A percentile compares a stretch with the other conserved stretches of the same genome.
phyloP scores from a whole-genome alignment of 441 rosid genomes.

The Pelargonium fulgidum region DNA sequence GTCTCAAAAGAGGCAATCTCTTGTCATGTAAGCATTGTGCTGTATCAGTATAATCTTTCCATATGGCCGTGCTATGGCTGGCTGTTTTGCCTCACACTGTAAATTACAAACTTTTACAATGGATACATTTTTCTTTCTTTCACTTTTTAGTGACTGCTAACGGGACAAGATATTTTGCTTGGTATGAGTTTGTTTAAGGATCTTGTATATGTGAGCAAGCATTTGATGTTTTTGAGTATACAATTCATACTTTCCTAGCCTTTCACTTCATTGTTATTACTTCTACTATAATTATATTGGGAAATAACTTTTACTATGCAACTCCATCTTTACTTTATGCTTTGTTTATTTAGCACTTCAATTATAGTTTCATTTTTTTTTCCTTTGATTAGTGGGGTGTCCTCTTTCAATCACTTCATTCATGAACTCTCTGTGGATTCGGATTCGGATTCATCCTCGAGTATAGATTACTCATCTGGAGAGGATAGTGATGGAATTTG shows the following conservation, averaged over 20 bases:
- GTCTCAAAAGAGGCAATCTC: no score
- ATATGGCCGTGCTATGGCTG: no score
- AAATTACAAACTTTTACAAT: neutral
- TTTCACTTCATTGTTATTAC: neutral
- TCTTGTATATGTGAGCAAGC: neutral
- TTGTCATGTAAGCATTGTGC: no score
- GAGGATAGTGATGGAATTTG: constrained; percentile 53
- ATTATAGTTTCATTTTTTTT: neutral
- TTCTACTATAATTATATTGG: neutral
- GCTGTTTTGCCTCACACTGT: no score
- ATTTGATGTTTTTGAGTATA: neutral
- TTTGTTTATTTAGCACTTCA: neutral
- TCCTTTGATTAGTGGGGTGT: constrained; percentile 54
- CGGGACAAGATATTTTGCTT: neutral
- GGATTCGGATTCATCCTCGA: constrained; percentile 42
- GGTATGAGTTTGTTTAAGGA: neutral
- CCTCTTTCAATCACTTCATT: constrained; percentile 86
- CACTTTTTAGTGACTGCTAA: neutral
- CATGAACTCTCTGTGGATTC: constrained; percentile 81
- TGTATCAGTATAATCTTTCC: no score
- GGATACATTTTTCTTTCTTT: neutral
- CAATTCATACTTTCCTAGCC: neutral
- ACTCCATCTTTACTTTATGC: neutral
- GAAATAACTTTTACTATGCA: neutral
- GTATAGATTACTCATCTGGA: constrained; percentile 67